Percentiles rank a stretch among this genome's conserved stretches.
phyloP scores from a whole-genome alignment of 164 flowering plant genomes.

The Vitis rupestris region DNA sequence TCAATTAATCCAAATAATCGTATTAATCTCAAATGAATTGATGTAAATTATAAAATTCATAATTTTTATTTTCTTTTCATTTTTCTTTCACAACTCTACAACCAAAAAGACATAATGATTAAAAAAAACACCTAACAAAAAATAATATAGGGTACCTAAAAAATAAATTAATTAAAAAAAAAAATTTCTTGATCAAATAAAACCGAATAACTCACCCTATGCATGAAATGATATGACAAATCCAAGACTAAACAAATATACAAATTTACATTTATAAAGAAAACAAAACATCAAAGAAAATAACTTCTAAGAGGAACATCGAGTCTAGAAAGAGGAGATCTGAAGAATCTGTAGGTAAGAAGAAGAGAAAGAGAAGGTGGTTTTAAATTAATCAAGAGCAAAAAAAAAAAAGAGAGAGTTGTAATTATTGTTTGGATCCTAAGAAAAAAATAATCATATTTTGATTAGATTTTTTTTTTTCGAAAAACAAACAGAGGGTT shows the following conservation, averaged over 20 bases:
- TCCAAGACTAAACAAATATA: slow-evolving; percentile 28
- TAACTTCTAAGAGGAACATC: slow-evolving; percentile 5
- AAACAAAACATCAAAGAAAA: slow-evolving; percentile 4
- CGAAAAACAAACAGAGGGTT: too few species aligned
- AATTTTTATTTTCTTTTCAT: neutral
- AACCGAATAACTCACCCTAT: slow-evolving; percentile 43
- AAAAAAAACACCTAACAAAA: neutral
- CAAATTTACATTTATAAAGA: slow-evolving; percentile 21
- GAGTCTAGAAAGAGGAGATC: slow-evolving; percentile 13
- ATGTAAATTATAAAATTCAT: neutral
- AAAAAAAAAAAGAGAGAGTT: too few species aligned
- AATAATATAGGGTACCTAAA: too few species aligned
- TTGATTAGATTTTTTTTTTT: too few species aligned
- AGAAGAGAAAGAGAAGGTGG: neutral
- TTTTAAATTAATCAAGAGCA: slow-evolving; percentile 6
- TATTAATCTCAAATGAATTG: neutral
- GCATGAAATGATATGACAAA: slow-evolving; percentile 33
- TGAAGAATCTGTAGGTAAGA: slow-evolving; percentile 11
- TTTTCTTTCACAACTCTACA: neutral
- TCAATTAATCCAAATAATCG: neutral
- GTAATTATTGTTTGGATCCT: neutral
- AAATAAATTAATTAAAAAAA: too few species aligned
- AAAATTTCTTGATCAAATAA: neutral
- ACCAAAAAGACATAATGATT: neutral
- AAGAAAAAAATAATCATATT: neutral